Evolutionary conservation across 148 eudicot species (phyloP), one percentile per base, ranked within the genome.

Genomic region (Rhododendron kiyosumense): DNA sequence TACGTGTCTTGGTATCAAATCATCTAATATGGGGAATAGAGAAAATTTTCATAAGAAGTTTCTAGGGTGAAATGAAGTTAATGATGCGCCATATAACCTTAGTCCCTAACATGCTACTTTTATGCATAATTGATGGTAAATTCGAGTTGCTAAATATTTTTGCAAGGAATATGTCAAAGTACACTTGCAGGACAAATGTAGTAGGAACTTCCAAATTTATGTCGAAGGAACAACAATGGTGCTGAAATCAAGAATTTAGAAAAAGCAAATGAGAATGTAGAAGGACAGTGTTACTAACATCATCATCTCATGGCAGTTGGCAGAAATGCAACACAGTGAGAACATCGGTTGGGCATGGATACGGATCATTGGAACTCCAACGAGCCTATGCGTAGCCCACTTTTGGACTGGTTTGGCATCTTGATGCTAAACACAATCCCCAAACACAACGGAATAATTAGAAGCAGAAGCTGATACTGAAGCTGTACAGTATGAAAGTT

Each of bases 281-380:
- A 20, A 52, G 51, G 8, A 22, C 6, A 28, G 32, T 69, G 13
- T 45, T 45, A 52, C 48, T 86, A 30, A 81, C 88, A 14, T 20
- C 8, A 45, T 13, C 81, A 46, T 32, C 38, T 83, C 38, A n/a
- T 82, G 11, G 82, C 93, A 96, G 98, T 89, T 96, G 90, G 98
- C 94, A 87, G 98, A 96, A 88, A 87, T 94, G 92, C 88, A 83
- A 46, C 89, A 85, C 84, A 85, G 65, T 0, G 91, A 87, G 85
- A 90, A 89, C 51, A 76, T 22, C 26, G 88, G 87, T 20, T 94
- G 98, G 98, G 82, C 81, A 54, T 96, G 98, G 98, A 84, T 90
- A n/a, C 93, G 93, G 34, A 93, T 86, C 43, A 92, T 96, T 30
- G 94, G 90, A 49, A 93, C 98, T 79, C 98, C 98, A 49, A 90